phyloP scores from a whole-genome alignment of 768 basidiomycete species.

The Boletellus ananiceps region DNA sequence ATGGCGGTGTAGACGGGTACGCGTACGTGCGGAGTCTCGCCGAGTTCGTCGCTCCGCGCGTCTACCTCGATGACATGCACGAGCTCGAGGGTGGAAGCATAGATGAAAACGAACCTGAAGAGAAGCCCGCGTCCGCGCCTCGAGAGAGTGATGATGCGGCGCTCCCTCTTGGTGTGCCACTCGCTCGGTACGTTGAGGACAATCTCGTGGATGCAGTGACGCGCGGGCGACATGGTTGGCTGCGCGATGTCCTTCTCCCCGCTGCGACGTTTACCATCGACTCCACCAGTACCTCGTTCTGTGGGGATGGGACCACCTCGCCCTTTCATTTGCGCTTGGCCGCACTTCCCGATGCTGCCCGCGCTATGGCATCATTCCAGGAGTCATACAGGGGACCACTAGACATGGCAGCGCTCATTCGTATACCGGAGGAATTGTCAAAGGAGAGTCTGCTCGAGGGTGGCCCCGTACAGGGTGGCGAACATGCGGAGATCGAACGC shows the following conservation, averaged over 20 bases:
- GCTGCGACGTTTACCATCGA: background rate
- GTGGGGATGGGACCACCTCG: background rate
- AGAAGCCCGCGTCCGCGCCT: background rate
- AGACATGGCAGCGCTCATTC: conserved; percentile 43
- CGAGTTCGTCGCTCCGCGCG: conserved; percentile 51
- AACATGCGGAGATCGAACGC: conserved; percentile 26
- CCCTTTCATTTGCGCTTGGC: conserved; percentile 10
- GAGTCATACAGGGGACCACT: conserved; percentile 22
- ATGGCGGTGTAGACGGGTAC: conserved; percentile 71
- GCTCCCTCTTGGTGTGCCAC: conserved; percentile 30
- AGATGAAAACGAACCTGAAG: background rate
- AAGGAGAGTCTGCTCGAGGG: conserved; percentile 28
- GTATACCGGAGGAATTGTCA: conserved; percentile 37
- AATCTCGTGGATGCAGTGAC: conserved; percentile 39
- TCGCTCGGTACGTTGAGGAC: conserved; percentile 39
- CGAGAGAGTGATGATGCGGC: background rate
- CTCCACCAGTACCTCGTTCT: background rate
- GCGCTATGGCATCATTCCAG: conserved; percentile 1
- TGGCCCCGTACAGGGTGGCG: conserved; percentile 10
- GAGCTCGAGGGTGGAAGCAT: background rate
- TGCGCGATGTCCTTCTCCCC: conserved; percentile 27
- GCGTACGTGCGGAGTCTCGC: conserved; percentile 77
- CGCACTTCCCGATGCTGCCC: conserved; percentile 12
- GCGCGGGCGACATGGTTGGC: conserved; percentile 35
- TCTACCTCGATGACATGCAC: conserved; percentile 2